Conservation (phyloP, 805 yeast species). For the Sugiyamaella smithiae region DNA sequence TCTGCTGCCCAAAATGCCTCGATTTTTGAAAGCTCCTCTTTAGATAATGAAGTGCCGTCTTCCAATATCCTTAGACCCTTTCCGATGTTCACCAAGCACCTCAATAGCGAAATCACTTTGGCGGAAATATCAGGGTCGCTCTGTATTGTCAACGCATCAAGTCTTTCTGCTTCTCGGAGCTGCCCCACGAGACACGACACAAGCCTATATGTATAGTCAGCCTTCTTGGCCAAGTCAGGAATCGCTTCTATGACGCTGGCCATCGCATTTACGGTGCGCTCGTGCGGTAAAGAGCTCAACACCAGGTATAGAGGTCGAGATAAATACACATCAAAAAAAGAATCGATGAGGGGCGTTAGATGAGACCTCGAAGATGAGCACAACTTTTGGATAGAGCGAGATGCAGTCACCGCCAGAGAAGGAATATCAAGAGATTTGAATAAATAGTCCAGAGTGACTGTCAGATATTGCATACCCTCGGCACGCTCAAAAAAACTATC, state of each 20-base stretch:
- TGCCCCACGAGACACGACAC: constrained; percentile 28
- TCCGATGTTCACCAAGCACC: constrained; percentile 67
- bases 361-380: constrained; percentile 32
- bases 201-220: constrained; percentile 35
- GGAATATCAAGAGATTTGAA: constrained; percentile 40
- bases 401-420: constrained; percentile 39
- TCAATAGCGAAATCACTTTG: constrained; percentile 51
- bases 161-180: constrained; percentile 7
- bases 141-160: constrained; percentile 25
- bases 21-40: constrained; percentile 24
- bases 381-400: constrained; percentile 55
- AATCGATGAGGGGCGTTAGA: constrained; percentile 25
- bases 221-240: constrained; percentile 25
- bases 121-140: constrained; percentile 22
- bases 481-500: constrained; percentile 55
- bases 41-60: constrained; percentile 39
- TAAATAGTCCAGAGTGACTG: constrained; percentile 53
- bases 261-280: constrained; percentile 34
- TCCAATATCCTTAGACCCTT: constrained; percentile 63
- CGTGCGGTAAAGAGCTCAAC: constrained; percentile 28
- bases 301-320: constrained; percentile 21
- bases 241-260: constrained; percentile 33
- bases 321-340: constrained; percentile 31
- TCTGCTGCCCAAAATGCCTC: constrained; percentile 31
- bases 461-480: constrained; percentile 45